phyloP scores from a whole-genome alignment of 371 early-diverging fungal genomes.

The Mortierella sp. region DNA sequence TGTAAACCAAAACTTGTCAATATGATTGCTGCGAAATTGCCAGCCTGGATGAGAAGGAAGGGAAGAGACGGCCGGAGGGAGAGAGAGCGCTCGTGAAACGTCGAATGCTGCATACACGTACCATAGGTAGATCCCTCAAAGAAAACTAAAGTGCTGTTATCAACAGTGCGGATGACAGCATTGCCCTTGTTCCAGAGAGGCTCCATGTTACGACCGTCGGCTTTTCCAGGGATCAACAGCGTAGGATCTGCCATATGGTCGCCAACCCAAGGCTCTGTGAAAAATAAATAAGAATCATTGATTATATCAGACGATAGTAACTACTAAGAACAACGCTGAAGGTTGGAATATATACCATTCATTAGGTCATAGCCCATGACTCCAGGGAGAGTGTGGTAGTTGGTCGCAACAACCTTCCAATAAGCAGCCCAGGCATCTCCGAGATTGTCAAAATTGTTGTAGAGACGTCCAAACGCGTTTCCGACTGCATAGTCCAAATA shows the following conservation, averaged over 20 bases:
- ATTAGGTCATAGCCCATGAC: slow-evolving; percentile 69
- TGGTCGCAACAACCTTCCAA: slow-evolving; percentile 60
- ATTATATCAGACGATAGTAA: neutral
- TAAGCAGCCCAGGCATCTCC: slow-evolving; percentile 63
- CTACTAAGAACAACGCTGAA: neutral
- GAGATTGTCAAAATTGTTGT: slow-evolving; percentile 62
- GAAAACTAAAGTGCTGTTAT: slow-evolving; percentile 59
- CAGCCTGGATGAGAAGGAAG: too few species aligned
- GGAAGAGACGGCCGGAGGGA: too few species aligned
- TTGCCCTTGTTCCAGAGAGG: slow-evolving; percentile 62
- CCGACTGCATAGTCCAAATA: slow-evolving; percentile 61
- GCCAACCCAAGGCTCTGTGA: slow-evolving; percentile 63
- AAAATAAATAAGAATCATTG: neutral
- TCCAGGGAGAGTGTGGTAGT: slow-evolving; percentile 56
- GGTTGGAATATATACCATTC: slow-evolving; percentile 49
- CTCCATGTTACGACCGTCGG: slow-evolving; percentile 58
- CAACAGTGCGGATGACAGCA: slow-evolving; percentile 59
- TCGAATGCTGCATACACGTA: slow-evolving; percentile 1
- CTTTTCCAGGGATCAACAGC: slow-evolving; percentile 53
- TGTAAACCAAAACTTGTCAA: too few species aligned
- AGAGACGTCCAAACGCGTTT: slow-evolving; percentile 62
- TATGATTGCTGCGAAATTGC: too few species aligned
- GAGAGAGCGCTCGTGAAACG: too few species aligned
- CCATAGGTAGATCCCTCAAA: slow-evolving; percentile 65
- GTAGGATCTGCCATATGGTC: slow-evolving; percentile 58